These are phyloP conservation scores for Eucalyptus grandis DNA, from an alignment of 345 rosid species.

Conservation along the genomic window DNA sequence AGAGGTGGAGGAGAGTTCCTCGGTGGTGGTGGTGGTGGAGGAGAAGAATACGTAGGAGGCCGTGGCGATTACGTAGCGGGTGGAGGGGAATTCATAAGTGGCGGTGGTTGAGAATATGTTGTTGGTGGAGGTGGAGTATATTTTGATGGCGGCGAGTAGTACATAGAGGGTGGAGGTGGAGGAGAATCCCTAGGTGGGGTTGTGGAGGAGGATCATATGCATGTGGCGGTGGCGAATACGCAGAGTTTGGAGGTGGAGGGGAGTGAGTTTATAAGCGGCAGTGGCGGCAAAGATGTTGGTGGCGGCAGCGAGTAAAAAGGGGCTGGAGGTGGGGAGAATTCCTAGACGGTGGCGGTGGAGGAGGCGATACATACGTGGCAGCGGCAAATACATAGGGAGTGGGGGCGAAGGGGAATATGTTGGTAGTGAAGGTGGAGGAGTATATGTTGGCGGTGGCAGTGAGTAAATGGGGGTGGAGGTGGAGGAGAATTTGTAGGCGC, in stretches of 20 bases:
- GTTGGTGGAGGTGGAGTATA: neutral
- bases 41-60: neutral
- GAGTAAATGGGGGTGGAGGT: neutral
- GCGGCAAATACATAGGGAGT: neutral
- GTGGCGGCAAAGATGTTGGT: neutral
- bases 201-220: neutral
- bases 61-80: neutral
- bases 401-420: neutral
- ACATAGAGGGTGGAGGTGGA: neutral
- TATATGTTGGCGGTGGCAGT: neutral
- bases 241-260: neutral
- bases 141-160: neutral
- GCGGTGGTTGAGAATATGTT: neutral
- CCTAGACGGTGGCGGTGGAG: neutral
- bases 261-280: neutral
- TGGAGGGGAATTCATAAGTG: neutral
- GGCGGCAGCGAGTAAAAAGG: neutral
- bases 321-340: neutral
- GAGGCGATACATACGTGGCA: neutral
- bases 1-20: neutral
- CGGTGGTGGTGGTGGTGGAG: neutral
- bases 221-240: neutral
- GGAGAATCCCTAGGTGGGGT: neutral
- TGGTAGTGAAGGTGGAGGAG: neutral
- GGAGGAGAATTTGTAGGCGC: neutral